A percentile compares a stretch with the other conserved stretches of the same genome.
These are phyloP conservation scores for Phytopythium delawarense DNA, from an alignment of 352 stramenopile genomes.

Conservation along the genomic window DNA sequence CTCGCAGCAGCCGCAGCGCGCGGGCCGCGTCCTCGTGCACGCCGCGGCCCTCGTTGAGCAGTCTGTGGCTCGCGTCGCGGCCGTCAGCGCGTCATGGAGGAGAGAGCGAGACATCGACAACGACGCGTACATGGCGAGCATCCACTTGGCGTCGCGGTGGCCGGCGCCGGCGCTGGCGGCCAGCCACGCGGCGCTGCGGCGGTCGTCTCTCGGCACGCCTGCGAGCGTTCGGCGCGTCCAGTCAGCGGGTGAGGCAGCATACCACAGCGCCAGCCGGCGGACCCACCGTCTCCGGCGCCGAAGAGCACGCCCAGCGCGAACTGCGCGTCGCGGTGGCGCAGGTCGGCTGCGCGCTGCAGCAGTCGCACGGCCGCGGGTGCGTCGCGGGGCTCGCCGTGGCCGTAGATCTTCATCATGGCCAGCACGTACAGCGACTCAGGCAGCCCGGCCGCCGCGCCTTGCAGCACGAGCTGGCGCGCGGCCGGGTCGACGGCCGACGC, in stretches of 20 bases:
- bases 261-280: not conserved
- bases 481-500: slow-evolving; percentile 15
- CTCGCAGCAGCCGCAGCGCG: slow-evolving; percentile 27
- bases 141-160: slow-evolving; percentile 47
- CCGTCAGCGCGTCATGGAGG: not conserved
- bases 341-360: slow-evolving; percentile 20
- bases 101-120: not conserved
- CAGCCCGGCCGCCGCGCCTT: slow-evolving; percentile 28
- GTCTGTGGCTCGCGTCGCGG: slow-evolving; percentile 11
- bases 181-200: slow-evolving; percentile 32
- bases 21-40: slow-evolving; percentile 23
- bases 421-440: slow-evolving; percentile 46
- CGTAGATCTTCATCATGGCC: slow-evolving; percentile 50
- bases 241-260: not conserved
- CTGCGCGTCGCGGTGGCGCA: slow-evolving; percentile 32
- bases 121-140: slow-evolving; percentile 35
- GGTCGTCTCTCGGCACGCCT: slow-evolving; percentile 26
- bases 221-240: not conserved
- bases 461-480: slow-evolving; percentile 27
- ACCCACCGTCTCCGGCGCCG: slow-evolving; percentile 13
- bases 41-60: slow-evolving; percentile 40
- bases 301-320: slow-evolving; percentile 48
- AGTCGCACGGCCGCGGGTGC: slow-evolving; percentile 22
- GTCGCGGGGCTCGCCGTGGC: slow-evolving; percentile 33
- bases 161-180: slow-evolving; percentile 27